Conservation (phyloP, 1,284 basidiomycete genomes). For the Papiliotrema flavescens region DNA sequence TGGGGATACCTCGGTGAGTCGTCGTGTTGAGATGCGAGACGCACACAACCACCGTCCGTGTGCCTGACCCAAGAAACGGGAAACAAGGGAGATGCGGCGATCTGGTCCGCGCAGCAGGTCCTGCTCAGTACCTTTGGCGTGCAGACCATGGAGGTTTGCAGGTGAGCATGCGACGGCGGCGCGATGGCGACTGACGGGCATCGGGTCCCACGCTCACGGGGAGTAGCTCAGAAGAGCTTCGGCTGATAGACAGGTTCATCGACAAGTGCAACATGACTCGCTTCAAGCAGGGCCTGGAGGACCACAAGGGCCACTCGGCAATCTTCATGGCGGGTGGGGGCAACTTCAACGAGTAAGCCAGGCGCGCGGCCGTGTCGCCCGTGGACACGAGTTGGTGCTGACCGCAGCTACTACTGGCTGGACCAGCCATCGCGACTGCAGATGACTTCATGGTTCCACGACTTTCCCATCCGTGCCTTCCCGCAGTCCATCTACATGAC, state of each 20-base stretch:
- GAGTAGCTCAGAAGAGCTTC: no score
- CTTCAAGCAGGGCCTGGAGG: not conserved
- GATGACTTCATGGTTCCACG: not conserved
- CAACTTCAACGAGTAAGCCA: constrained; percentile 4
- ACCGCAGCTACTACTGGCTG: constrained; percentile 1
- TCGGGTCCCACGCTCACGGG: no score
- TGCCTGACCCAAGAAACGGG: not conserved
- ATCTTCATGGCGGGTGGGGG: constrained; percentile 4
- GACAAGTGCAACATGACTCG: not conserved
- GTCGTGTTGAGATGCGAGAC: not conserved
- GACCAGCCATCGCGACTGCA: not conserved
- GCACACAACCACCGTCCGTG: not conserved
- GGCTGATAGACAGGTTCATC: not conserved
- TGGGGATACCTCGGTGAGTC: no score
- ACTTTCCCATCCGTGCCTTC: not conserved
- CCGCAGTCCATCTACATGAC: constrained; percentile 3
- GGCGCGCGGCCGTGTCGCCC: not conserved
- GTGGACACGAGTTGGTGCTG: no score
- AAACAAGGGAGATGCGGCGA: not conserved
- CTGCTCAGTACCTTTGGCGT: not conserved
- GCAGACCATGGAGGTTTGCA: not conserved
- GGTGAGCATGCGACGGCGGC: not conserved
- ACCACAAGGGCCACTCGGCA: not conserved
- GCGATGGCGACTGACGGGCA: not conserved
- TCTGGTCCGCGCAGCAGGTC: not conserved